A percentile compares a stretch with the other conserved stretches of the same genome.
Evolutionary conservation across 331 rosid genomes (phyloP).

Genomic region (Acacia concinna): DNA sequence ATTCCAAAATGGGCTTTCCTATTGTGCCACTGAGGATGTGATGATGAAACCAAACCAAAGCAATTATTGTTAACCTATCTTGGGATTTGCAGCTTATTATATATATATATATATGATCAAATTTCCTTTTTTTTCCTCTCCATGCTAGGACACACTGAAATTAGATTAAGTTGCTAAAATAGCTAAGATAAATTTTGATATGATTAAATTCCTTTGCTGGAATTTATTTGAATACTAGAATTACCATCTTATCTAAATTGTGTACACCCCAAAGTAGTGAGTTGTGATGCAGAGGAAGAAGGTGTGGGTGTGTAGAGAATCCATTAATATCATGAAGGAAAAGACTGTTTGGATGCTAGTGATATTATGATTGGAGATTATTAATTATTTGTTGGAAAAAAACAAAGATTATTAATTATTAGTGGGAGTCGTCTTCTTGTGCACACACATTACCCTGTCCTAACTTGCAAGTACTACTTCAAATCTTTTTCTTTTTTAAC

Average conservation of each 20-base stretch:
- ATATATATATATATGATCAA: neutral
- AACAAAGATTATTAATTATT: too few species aligned
- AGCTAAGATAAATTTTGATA: neutral
- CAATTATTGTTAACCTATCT: neutral
- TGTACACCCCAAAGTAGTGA: neutral
- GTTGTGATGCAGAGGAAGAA: neutral
- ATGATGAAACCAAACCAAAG: neutral
- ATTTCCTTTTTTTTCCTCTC: neutral
- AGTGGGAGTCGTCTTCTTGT: slow-evolving; percentile 36
- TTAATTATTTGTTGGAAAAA: too few species aligned
- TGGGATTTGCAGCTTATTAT: neutral
- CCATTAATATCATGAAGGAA: neutral
- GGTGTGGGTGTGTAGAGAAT: neutral
- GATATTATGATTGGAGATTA: slow-evolving; percentile 33
- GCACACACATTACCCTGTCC: neutral
- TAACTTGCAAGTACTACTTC: neutral
- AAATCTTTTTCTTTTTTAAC: neutral
- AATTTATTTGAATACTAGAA: neutral
- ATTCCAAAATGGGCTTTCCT: neutral
- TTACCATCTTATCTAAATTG: neutral
- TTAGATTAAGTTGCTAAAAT: neutral
- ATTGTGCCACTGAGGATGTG: neutral
- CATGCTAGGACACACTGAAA: neutral
- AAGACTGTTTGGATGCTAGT: slow-evolving; percentile 2
- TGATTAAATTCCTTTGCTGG: neutral